These are phyloP conservation scores for Huntiella moniliformis DNA, from an alignment of 2,329 filamentous ascomycete species.

Conservation along the genomic window DNA sequence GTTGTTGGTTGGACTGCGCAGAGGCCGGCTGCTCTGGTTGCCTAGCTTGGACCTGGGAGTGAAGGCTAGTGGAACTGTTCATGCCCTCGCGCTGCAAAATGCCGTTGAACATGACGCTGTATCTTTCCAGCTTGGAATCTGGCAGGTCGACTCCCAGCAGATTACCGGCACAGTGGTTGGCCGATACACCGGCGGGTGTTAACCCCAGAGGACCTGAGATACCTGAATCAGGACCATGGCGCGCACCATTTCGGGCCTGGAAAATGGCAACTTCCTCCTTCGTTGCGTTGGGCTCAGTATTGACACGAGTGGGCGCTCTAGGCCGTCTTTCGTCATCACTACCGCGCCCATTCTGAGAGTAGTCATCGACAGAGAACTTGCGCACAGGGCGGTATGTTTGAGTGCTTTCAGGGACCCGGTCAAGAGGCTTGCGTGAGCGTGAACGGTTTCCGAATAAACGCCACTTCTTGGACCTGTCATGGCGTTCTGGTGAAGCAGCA, in stretches of 20 bases:
- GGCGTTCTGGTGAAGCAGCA: conserved; percentile 2
- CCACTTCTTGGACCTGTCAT: conserved; percentile 12
- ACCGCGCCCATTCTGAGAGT: background rate
- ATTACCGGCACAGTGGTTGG: conserved; percentile 8
- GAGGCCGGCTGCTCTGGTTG: background rate
- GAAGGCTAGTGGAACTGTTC: background rate
- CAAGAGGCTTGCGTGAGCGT: conserved; percentile 5
- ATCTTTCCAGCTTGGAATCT: conserved; percentile 62
- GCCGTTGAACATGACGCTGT: conserved; percentile 81
- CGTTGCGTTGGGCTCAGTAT: background rate
- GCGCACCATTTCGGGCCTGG: conserved; percentile 3
- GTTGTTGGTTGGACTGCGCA: conserved; percentile 13
- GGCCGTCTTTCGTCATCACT: background rate
- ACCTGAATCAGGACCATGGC: conserved; percentile 1
- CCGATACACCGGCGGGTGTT: background rate
- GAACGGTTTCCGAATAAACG: conserved; percentile 12
- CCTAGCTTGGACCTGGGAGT: background rate
- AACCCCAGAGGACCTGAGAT: background rate
- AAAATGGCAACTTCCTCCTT: conserved; percentile 10
- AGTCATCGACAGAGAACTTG: conserved; percentile 1
- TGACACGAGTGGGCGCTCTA: background rate
- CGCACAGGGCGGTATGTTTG: background rate
- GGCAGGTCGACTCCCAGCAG: conserved; percentile 66
- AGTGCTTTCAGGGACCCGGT: conserved; percentile 1
- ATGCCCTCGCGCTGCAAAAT: conserved; percentile 34